A percentile compares a stretch with the other conserved stretches of the same genome.
Conservation (phyloP, 805 yeast genomes). For the Priceomyces medius region DNA sequence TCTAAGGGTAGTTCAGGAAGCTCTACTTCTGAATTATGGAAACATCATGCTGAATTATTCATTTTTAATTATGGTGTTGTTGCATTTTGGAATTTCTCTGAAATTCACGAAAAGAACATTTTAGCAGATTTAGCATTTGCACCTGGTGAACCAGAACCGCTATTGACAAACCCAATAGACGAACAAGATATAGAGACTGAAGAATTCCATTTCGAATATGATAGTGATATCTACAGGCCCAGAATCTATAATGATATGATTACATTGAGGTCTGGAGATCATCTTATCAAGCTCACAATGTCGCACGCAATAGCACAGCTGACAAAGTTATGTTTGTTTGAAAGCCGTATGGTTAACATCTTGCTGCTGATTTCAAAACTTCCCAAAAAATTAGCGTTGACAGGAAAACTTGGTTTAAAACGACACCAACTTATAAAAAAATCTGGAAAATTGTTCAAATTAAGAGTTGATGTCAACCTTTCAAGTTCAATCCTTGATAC, state of each 20-base stretch:
- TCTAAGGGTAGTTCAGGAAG: not conserved
- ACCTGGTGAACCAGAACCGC: constrained; percentile 37
- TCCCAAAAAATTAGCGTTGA: constrained; percentile 85
- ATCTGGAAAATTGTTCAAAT: constrained; percentile 85
- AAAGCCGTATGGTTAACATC: constrained; percentile 83
- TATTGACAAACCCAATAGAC: constrained; percentile 70
- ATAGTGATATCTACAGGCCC: constrained; percentile 58
- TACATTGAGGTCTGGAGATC: constrained; percentile 87
- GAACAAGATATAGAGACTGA: constrained; percentile 94
- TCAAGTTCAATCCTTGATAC: constrained; percentile 90
- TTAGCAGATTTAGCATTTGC: constrained; percentile 89
- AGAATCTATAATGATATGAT: constrained; percentile 92
- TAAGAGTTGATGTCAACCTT: constrained; percentile 90
- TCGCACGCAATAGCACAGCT: constrained; percentile 97
- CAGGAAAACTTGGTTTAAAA: constrained; percentile 82
- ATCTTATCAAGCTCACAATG: constrained; percentile 85
- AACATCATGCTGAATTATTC: constrained; percentile 81
- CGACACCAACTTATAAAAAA: constrained; percentile 83
- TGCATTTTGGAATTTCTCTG: constrained; percentile 97
- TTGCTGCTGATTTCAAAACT: constrained; percentile 82
- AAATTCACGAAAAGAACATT: constrained; percentile 87
- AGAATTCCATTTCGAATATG: constrained; percentile 76
- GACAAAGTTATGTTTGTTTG: constrained; percentile 86
- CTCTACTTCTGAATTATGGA: constrained; percentile 39
- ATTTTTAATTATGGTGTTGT: constrained; percentile 90